Percentiles rank a stretch among this genome's conserved stretches.
These are phyloP conservation scores for Haplosporangium sp. DNA, from an alignment of 371 early-diverging fungal genomes.

Conservation along the genomic window DNA sequence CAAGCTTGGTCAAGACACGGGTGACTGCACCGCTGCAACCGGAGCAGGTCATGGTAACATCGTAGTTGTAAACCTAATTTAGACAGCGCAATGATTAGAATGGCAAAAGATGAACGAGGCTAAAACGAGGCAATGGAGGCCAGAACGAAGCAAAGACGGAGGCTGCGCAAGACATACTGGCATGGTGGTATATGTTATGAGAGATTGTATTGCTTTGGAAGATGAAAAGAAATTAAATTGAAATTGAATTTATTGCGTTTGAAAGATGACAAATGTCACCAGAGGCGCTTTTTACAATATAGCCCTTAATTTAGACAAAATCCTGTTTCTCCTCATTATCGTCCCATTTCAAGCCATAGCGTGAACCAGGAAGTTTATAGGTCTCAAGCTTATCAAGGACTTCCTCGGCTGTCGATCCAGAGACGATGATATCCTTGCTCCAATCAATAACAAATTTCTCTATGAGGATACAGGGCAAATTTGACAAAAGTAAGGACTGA, in stretches of 20 bases:
- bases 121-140: background rate
- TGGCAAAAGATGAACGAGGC: background rate
- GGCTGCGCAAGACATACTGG: constrained; percentile 13
- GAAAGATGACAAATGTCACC: constrained; percentile 5
- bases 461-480: constrained; percentile 16
- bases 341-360: constrained; percentile 69
- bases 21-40: constrained; percentile 87
- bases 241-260: background rate
- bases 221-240: background rate
- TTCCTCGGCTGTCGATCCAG: constrained; percentile 71
- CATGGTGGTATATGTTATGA: constrained; percentile 15
- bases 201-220: background rate
- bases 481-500: background rate
- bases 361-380: constrained; percentile 66
- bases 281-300: constrained; percentile 10
- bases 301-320: constrained; percentile 21
- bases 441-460: constrained; percentile 69
- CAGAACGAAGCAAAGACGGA: background rate
- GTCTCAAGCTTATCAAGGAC: constrained; percentile 68
- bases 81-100: background rate
- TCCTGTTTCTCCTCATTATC: constrained; percentile 27
- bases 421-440: constrained; percentile 64
- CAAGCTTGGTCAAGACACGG: constrained; percentile 74
- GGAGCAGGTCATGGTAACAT: constrained; percentile 87
- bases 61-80: constrained; percentile 70